phyloP scores from a whole-genome alignment of 2,329 filamentous ascomycete species.

The Fusarium globosum region DNA sequence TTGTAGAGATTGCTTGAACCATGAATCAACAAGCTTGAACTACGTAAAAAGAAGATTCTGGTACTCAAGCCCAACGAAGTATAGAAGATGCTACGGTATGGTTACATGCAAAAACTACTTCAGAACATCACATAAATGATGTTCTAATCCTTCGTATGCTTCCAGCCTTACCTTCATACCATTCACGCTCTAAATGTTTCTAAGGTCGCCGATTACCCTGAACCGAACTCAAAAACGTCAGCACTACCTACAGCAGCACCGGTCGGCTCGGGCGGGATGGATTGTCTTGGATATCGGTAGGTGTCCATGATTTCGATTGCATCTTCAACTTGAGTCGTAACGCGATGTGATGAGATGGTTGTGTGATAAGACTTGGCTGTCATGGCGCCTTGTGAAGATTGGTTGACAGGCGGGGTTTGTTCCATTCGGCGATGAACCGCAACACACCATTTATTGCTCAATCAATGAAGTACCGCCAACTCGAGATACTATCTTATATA shows the following conservation, averaged over 20 bases:
- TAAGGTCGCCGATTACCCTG: not conserved
- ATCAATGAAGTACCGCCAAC: fast-evolving
- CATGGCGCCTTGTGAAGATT: constrained; percentile 1
- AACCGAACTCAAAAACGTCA: not conserved
- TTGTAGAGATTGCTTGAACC: not conserved
- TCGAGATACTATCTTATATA: too few relatives aligned
- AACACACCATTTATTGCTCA: not conserved
- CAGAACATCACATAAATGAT: too few relatives aligned
- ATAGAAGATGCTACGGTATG: fast-evolving
- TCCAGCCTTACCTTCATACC: too few relatives aligned
- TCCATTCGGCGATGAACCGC: not conserved
- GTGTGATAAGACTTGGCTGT: constrained; percentile 16
- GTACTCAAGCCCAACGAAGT: fast-evolving
- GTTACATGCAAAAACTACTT: not conserved
- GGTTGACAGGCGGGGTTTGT: not conserved
- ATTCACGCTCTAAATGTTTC: not conserved
- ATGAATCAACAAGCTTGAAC: fast-evolving
- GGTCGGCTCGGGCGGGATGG: constrained; percentile 34
- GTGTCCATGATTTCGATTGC: not conserved
- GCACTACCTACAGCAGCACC: not conserved
- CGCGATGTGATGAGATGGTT: constrained; percentile 10
- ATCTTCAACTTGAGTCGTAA: not conserved
- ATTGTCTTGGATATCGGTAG: constrained; percentile 14
- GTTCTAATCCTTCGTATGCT: not conserved
- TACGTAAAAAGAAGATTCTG: fast-evolving